Evolutionary conservation across 495 filamentous ascomycete genomes (phyloP), one percentile per base, ranked within the genome.

Genomic region (Penicillium samsonianum): DNA sequence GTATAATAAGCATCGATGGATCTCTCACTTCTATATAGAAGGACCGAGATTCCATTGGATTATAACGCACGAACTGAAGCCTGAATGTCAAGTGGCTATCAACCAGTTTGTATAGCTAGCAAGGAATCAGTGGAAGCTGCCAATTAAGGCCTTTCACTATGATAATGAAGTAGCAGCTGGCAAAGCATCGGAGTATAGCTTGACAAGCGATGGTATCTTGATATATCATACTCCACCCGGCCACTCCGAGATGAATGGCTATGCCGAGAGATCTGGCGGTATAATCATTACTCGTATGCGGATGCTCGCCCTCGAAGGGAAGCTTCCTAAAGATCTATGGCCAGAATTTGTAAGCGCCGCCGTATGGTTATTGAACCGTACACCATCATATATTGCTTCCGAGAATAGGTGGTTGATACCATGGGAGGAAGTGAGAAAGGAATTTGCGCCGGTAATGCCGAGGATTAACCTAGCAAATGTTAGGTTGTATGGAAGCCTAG

Each of bases 401-500:
- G 1, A 50, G 5, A 38, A 37, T 16, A 0, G 5, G 2, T 50
- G 25, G 31, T 4, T 50, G 2, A 9, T 50, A 1, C 31, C n/a
- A 37, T 50, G 19, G 30, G 11, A 37, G 11, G 12, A 35, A 25
- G 30, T 50, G 11, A 12, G 20, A 12, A 35, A 37, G 8, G 16
- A 33, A 1, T 50, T 50, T 37, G 20, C 7, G 37, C 19, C 4
- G 6, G 14, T 4, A 20, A 19, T 12, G 3, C 9, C 10, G 20
- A 49, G 26, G 46, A 35, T 38, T 22, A 50, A 50, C 12, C 20
- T 50, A 50, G 6, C n/a, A 6, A 50, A 38, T 16, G 8, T 50
- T 8, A 38, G 20, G 12, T 17, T 50, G 25, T 50, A 50, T n/a
- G 16, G 31, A 16, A 50, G 47, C 6, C 5, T 50, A 14, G 19